Conservation (phyloP, 768 basidiomycete species). For the Boletus tomentosulus region DNA sequence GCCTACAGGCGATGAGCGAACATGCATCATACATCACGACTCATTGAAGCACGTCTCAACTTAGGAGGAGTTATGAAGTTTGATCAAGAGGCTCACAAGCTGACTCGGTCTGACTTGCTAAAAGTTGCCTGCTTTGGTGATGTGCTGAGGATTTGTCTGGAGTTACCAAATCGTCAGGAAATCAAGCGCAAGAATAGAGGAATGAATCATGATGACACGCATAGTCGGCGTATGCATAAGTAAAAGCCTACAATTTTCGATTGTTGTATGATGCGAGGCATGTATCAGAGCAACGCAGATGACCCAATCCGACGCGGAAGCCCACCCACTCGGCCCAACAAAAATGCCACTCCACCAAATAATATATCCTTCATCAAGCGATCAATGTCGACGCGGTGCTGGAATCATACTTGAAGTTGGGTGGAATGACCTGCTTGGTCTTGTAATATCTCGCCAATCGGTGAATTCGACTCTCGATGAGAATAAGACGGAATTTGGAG, state of each 20-base stretch:
- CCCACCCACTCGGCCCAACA: neutral
- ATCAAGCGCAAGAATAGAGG: neutral
- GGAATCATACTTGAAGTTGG: conserved; percentile 98
- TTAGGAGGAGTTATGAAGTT: too few species aligned
- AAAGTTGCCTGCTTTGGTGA: too few species aligned
- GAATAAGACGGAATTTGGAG: conserved; percentile 93
- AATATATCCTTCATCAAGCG: conserved; percentile 44
- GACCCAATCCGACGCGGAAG: neutral
- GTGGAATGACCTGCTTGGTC: conserved; percentile 95
- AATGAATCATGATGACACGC: conserved; percentile 3
- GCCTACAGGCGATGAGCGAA: too few species aligned
- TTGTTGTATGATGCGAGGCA: conserved; percentile 6
- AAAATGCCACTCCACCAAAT: neutral
- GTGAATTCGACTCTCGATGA: conserved; percentile 99
- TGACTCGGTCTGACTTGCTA: too few species aligned
- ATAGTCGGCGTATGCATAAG: conserved; percentile 16
- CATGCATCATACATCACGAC: too few species aligned
- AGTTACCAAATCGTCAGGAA: too few species aligned
- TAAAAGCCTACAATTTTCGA: conserved; percentile 20
- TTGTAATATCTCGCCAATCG: conserved; percentile 98
- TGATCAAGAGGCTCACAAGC: too few species aligned
- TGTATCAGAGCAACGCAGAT: conserved; percentile 2
- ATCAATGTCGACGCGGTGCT: conserved; percentile 90
- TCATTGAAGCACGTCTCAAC: too few species aligned
- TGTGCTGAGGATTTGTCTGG: neutral